phyloP scores from a whole-genome alignment of 257 asterid species.

The Asclepias syriaca region DNA sequence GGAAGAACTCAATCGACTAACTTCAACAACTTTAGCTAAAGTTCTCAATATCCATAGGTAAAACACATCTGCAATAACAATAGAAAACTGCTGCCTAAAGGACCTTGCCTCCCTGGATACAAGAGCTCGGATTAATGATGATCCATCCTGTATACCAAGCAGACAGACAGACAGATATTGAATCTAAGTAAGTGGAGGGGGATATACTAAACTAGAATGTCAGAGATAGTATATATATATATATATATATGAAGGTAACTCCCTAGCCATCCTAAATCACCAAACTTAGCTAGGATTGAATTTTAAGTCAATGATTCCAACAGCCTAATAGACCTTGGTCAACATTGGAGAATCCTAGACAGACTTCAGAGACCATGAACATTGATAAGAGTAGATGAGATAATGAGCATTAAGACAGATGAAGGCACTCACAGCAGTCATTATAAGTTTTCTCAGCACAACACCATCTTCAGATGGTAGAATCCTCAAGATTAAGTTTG shows the following conservation, averaged over 20 bases:
- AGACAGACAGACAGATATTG: slow-evolving; percentile 7
- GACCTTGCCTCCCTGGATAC: slow-evolving; percentile 62
- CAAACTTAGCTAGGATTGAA: not conserved
- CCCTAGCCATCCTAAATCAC: not conserved
- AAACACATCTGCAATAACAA: slow-evolving; percentile 47
- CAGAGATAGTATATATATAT: not conserved
- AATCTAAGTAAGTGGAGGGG: slow-evolving; percentile 3
- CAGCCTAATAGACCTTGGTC: not conserved
- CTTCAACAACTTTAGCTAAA: slow-evolving; percentile 21
- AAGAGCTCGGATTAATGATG: slow-evolving; percentile 57
- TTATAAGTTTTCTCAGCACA: slow-evolving; percentile 76
- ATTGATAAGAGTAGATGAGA: not conserved
- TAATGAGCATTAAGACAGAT: not conserved
- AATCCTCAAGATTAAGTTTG: slow-evolving; percentile 61
- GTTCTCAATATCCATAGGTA: slow-evolving; percentile 56
- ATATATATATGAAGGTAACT: not conserved
- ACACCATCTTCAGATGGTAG: slow-evolving; percentile 76
- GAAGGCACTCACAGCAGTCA: slow-evolving; percentile 69
- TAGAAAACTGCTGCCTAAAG: slow-evolving; percentile 60
- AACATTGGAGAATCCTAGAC: not conserved
- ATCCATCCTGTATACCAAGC: slow-evolving; percentile 61
- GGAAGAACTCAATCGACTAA: slow-evolving; percentile 35
- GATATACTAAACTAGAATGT: not conserved
- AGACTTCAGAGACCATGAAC: not conserved
- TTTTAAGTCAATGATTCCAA: not conserved